Evolutionary conservation across 371 early-diverging fungal genomes (phyloP).

Genomic region (Mortierella sp.): DNA sequence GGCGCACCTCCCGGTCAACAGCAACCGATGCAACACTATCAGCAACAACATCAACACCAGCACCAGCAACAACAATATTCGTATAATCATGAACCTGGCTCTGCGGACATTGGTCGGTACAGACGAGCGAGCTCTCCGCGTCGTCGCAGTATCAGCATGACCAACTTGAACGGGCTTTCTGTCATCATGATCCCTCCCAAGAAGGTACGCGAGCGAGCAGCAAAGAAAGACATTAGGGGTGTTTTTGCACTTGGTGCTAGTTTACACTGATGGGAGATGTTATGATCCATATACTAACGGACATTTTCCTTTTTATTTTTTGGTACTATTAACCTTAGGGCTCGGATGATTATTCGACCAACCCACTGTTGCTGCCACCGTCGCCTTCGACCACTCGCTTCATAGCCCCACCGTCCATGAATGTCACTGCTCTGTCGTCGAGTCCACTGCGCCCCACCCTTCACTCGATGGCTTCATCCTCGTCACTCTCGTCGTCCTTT

Average conservation of each 20-base stretch:
- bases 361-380: constrained; percentile 51
- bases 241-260: neutral
- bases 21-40: constrained; percentile 18
- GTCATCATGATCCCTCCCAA: constrained; percentile 50
- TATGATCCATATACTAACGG: constrained; percentile 4
- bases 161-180: constrained; percentile 49
- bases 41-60: constrained; percentile 30
- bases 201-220: constrained; percentile 27
- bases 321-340: constrained; percentile 22
- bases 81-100: constrained; percentile 28
- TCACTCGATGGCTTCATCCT: constrained; percentile 52
- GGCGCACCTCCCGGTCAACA: constrained; percentile 23
- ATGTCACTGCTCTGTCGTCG: constrained; percentile 30
- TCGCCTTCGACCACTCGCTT: constrained; percentile 52
- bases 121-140: constrained; percentile 54
- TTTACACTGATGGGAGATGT: neutral
- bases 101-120: constrained; percentile 38
- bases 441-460: constrained; percentile 49
- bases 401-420: constrained; percentile 41
- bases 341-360: constrained; percentile 48
- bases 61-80: constrained; percentile 48
- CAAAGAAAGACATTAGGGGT: neutral
- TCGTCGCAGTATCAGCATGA: constrained; percentile 56
- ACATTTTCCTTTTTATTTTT: neutral
- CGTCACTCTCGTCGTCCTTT: constrained; percentile 56